phyloP scores from a whole-genome alignment of 495 filamentous ascomycete genomes.

The Penicillium pancosmium region DNA sequence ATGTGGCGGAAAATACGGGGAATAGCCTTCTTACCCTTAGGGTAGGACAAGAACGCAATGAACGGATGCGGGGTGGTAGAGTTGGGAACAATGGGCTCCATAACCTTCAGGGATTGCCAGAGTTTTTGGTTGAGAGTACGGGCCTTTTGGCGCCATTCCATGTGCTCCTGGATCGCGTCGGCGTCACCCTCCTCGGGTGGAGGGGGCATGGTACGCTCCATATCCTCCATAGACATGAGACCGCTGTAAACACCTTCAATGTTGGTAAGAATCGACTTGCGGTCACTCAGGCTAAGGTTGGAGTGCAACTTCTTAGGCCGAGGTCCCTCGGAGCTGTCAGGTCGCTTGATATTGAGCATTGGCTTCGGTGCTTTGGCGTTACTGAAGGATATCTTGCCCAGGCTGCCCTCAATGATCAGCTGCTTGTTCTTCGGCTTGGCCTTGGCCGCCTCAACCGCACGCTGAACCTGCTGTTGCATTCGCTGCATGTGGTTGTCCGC shows the following conservation, averaged over 20 bases:
- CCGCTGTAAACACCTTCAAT: constrained; percentile 86
- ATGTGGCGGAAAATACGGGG: constrained; percentile 94
- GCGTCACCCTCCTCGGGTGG: constrained; percentile 63
- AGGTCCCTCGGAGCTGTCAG: constrained; percentile 64
- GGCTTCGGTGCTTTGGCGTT: constrained; percentile 97
- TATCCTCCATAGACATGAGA: constrained; percentile 91
- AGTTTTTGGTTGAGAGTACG: constrained; percentile 75
- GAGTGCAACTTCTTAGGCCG: constrained; percentile 50
- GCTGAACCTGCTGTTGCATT: constrained; percentile 98
- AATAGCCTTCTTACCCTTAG: constrained; percentile 95
- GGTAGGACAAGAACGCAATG: constrained; percentile 91
- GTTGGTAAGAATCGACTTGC: constrained; percentile 78
- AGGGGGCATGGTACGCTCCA: constrained; percentile 85
- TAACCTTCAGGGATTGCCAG: constrained; percentile 84
- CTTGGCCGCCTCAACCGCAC: constrained; percentile 96
- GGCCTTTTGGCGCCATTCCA: constrained; percentile 71
- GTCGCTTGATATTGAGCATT: constrained; percentile 90
- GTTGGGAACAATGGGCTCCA: constrained; percentile 81
- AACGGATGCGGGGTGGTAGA: constrained; percentile 83
- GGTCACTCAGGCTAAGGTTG: constrained; percentile 63
- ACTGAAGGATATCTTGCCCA: constrained; percentile 98
- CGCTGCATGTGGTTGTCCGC: constrained; percentile 97
- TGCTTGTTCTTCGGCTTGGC: constrained; percentile 97
- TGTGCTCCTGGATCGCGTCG: constrained; percentile 63
- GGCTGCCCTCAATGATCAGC: constrained; percentile 95